Conservation (phyloP, 1,284 basidiomycete species). For the Rugosomyces carneus region DNA sequence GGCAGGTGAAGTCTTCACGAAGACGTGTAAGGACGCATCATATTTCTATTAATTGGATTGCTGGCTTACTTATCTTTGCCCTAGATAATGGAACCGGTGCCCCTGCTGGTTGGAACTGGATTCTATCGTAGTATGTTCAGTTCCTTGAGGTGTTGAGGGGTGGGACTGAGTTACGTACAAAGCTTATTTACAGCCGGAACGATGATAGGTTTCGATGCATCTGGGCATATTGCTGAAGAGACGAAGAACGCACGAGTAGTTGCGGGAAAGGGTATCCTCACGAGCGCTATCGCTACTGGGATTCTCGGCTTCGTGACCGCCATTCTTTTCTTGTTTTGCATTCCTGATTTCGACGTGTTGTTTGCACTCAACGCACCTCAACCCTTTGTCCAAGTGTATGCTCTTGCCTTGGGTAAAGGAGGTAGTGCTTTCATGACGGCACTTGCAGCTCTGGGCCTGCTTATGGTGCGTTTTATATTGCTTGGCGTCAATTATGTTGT, state of each 20-base stretch:
- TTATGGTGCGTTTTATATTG: constrained; percentile 48
- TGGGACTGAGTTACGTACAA: background rate
- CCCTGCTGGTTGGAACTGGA: constrained; percentile 81
- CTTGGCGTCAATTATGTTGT: background rate
- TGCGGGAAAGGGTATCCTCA: constrained; percentile 75
- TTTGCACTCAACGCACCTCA: constrained; percentile 76
- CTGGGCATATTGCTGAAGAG: constrained; percentile 86
- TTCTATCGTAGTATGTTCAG: constrained; percentile 60
- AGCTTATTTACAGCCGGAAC: constrained; percentile 81
- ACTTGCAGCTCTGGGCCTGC: constrained; percentile 71
- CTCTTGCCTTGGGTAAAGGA: constrained; percentile 70
- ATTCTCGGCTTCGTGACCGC: constrained; percentile 67
- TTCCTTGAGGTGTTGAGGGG: background rate
- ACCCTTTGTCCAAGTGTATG: constrained; percentile 83
- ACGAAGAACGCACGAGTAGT: constrained; percentile 81
- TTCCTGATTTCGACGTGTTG: constrained; percentile 66
- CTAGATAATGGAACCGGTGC: constrained; percentile 84
- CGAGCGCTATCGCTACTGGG: constrained; percentile 69
- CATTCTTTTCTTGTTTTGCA: constrained; percentile 83
- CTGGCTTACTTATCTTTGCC: background rate
- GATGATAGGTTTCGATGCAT: constrained; percentile 83
- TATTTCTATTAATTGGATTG: background rate
- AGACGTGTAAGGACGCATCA: constrained; percentile 55
- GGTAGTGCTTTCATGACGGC: constrained; percentile 80
- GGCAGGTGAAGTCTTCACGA: constrained; percentile 74